phyloP scores from a whole-genome alignment of 2,329 filamentous ascomycete genomes.

The Ophiostoma sp. region DNA sequence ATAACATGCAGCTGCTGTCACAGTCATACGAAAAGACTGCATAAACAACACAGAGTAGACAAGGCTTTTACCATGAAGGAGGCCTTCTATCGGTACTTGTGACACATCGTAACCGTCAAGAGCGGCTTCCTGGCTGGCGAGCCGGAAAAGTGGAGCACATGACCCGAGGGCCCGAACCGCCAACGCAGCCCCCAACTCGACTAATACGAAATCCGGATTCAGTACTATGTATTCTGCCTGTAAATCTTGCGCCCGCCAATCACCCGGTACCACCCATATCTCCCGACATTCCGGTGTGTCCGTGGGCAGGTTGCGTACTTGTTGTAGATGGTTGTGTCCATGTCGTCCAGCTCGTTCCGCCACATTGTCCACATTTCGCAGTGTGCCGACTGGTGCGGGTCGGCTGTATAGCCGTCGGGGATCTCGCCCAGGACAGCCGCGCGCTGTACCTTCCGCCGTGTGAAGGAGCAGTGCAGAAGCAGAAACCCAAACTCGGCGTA shows the following conservation, averaged over 20 bases:
- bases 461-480: slow-evolving; percentile 21
- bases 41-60: not conserved
- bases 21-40: not conserved
- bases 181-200: not conserved
- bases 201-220: not conserved
- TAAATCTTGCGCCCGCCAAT: slow-evolving; percentile 17
- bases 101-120: not conserved
- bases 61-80: not conserved
- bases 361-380: slow-evolving; percentile 22
- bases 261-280: slow-evolving; percentile 24
- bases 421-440: slow-evolving; percentile 17
- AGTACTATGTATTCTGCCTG: slow-evolving; percentile 13
- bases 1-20: not conserved
- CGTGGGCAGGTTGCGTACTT: slow-evolving; percentile 21
- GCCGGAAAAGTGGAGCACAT: not conserved
- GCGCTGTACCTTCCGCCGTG: slow-evolving; percentile 20
- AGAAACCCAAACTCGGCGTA: slow-evolving; percentile 15
- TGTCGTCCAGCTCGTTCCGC: slow-evolving; percentile 8
- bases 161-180: not conserved
- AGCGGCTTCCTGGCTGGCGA: not conserved
- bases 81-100: not conserved
- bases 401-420: slow-evolving; percentile 22
- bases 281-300: not conserved
- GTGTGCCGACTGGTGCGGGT: slow-evolving; percentile 21
- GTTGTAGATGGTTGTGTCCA: slow-evolving; percentile 19